Base-by-base conservation (phyloP, 2,329 filamentous ascomycete species). In the Mariannaea sp. region DNA sequence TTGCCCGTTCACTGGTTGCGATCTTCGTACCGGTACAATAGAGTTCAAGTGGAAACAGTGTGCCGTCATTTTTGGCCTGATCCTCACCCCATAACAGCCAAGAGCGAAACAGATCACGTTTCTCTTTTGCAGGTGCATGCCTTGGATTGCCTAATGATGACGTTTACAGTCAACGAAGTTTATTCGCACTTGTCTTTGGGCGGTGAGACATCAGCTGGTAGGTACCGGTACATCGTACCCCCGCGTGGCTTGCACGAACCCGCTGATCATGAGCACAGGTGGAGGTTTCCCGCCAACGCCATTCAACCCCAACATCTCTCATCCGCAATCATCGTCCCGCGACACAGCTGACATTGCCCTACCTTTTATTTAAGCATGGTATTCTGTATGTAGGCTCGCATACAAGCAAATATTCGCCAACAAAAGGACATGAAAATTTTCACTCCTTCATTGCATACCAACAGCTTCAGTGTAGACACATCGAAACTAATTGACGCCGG, bases 221-320 rank as follows among this genome's bases (percentile, higher is more conserved):
- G 47, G 63, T 65, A 63, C 27, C 17, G n/a, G 16, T 63, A 65
- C 63, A 22, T n/a, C 45, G 0, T 5, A 13, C 26, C 61, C 59
- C 54, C 56, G 52, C 63, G 46, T 47, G 43, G 53, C 35, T 49
- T 54, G 56, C 55, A 57, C 49, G 41, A 63, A 59, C 53, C 54
- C 42, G 43, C 53, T 38, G 59, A 60, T 66, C 63, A 66, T 66
- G 63, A 62, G 63, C 50, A 32, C 59, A 58, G 38, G 55, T 60
- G 61, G 63, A 59, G 63, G 61, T 60, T 63, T 40, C 53, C 51
- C 36, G 65, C 51, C 36, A 64, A 64, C 64, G 33, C 40, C 51
- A 58, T 44, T 57, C 43, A 32, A 14, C n/a, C 20, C 33, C 26
- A 22, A 32, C 29, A 17, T n/a, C 17, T n/a, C 17, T 41, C 26